Evolutionary conservation across 116 monocot genomes (phyloP).

Genomic region (Posidonia oceanica): DNA sequence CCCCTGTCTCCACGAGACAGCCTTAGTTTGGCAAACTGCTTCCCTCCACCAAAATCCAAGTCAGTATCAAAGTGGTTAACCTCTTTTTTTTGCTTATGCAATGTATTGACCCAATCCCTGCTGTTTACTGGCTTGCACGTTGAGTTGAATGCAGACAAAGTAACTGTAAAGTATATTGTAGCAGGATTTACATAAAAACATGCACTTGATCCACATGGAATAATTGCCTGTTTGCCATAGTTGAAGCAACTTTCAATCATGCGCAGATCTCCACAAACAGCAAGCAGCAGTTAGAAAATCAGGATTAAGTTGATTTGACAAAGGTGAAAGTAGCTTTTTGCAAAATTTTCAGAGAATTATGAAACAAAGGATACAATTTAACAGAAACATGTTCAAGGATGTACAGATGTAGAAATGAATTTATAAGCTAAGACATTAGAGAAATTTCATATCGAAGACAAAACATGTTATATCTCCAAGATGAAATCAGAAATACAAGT

Average conservation of each 20-base stretch:
- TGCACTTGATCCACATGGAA: slow-evolving; percentile 57
- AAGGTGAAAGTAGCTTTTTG: no score
- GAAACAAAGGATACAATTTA: no score
- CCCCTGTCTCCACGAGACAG: slow-evolving; percentile 57
- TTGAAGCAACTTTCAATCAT: slow-evolving; percentile 8
- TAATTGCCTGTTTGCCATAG: slow-evolving; percentile 40
- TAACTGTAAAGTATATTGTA: slow-evolving; percentile 40
- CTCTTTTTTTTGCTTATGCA: slow-evolving; percentile 42
- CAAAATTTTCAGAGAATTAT: no score
- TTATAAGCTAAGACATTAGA: no score
- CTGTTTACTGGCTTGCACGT: slow-evolving; percentile 61
- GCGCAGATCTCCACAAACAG: slow-evolving; percentile 29
- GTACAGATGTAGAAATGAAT: no score
- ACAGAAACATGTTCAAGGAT: no score
- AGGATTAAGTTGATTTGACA: not conserved
- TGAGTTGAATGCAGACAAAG: slow-evolving; percentile 43
- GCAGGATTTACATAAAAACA: slow-evolving; percentile 68
- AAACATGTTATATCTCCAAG: no score
- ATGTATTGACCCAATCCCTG: slow-evolving; percentile 53
- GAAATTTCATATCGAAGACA: no score
- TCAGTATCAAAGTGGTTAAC: slow-evolving; percentile 58
- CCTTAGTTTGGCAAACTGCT: slow-evolving; percentile 53
- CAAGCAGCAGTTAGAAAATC: not conserved
- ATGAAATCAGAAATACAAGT: no score
- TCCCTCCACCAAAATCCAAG: slow-evolving; percentile 57